These are phyloP conservation scores for Hibiscus trionum DNA, from an alignment of 345 rosid genomes.

Conservation along the genomic window DNA sequence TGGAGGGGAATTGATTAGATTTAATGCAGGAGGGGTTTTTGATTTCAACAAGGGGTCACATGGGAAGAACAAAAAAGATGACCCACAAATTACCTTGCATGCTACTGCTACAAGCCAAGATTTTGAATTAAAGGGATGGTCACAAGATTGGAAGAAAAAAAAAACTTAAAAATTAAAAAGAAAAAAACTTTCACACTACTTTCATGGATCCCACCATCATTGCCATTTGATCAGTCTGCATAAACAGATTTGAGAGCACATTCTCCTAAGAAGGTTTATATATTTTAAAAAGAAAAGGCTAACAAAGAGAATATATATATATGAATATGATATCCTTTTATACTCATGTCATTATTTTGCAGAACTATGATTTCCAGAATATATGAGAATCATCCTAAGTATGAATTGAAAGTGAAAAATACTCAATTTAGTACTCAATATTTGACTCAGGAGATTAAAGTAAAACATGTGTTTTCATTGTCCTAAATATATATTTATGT, in stretches of 20 bases:
- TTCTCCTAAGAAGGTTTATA: neutral
- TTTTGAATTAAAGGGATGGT: slow-evolving; percentile 28
- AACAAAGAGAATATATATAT: neutral
- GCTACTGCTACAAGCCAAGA: slow-evolving; percentile 15
- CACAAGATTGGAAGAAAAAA: slow-evolving; percentile 1
- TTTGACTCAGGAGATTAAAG: neutral
- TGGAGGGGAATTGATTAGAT: neutral
- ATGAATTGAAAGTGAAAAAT: neutral
- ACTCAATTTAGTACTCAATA: neutral
- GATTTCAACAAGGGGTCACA: slow-evolving; percentile 23
- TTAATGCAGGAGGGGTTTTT: neutral
- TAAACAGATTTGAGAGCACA: neutral
- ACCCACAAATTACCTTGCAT: slow-evolving; percentile 10
- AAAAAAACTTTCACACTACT: slow-evolving; percentile 10
- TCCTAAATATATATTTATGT: neutral
- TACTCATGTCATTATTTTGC: neutral
- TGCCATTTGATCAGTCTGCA: slow-evolving; percentile 8
- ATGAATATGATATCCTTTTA: neutral
- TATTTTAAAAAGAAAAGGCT: slow-evolving; percentile 1
- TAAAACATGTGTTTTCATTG: neutral
- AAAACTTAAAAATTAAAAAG: neutral
- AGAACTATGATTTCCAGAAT: neutral
- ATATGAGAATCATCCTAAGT: neutral
- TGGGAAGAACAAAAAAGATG: slow-evolving; percentile 11
- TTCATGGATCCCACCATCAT: slow-evolving; percentile 36